phyloP scores from a whole-genome alignment of 2,329 filamentous ascomycete genomes.

The Mycocentrospora acerina region DNA sequence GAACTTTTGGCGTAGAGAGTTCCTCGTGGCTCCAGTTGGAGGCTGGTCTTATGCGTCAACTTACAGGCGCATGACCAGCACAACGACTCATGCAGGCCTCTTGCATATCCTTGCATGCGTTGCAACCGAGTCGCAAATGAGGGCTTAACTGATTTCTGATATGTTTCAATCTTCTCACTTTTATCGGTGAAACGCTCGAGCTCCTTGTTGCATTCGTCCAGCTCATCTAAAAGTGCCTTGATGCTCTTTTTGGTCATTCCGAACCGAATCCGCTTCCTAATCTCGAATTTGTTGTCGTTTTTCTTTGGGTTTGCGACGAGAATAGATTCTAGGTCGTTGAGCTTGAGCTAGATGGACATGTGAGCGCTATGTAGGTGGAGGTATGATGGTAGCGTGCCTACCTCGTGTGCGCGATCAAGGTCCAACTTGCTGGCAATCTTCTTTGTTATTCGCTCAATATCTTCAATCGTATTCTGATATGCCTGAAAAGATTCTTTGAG shows the following conservation, averaged over 20 bases:
- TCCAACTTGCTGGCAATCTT: constrained; percentile 41
- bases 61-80: constrained; percentile 41
- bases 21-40: constrained; percentile 35
- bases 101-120: constrained; percentile 37
- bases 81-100: constrained; percentile 33
- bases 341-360: constrained; percentile 24
- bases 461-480: constrained; percentile 38
- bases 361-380: constrained; percentile 18
- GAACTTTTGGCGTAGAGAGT: constrained; percentile 22
- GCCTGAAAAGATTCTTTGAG: constrained; percentile 38
- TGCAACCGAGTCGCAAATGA: constrained; percentile 37
- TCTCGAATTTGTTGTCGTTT: constrained; percentile 34
- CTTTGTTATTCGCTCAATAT: constrained; percentile 39
- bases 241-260: constrained; percentile 42
- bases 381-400: constrained; percentile 7
- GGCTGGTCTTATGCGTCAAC: constrained; percentile 33
- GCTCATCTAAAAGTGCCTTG: constrained; percentile 37
- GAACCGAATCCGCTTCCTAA: constrained; percentile 39
- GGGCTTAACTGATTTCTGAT: constrained; percentile 36
- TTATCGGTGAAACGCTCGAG: constrained; percentile 42
- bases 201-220: constrained; percentile 43
- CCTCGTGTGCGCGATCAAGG: constrained; percentile 36
- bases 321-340: constrained; percentile 40
- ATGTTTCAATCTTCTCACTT: constrained; percentile 40
- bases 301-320: constrained; percentile 37